Base-by-base conservation (phyloP, 805 yeast genomes). In the Hanseniaspora clermontiae region DNA sequence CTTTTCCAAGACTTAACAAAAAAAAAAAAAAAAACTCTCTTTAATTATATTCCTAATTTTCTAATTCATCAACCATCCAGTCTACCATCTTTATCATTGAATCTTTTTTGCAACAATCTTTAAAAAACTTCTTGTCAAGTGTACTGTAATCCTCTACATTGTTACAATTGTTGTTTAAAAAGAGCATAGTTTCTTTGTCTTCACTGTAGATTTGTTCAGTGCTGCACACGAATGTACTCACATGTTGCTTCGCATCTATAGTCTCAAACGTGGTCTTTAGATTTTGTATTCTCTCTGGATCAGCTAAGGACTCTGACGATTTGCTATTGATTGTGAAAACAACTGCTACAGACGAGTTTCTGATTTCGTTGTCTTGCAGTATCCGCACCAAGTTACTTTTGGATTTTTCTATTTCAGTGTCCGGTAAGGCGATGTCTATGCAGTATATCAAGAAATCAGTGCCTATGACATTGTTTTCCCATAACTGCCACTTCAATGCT, bases 381-480 rank as follows among this genome's bases (percentile, higher is more conserved):
- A 89, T 87, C 63, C 88, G 78, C 69, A 77, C 79, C 63, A 90
- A 74, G 67, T 88, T 96, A 60, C 75, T 78, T 61, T 83, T 84
- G 27, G 93, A 84, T 68, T 85, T 93, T 52, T 80, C 31, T 14
- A 42, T 15, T 24, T 42, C 45, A 1, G 1, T 8, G 12, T 24
- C 32, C 2, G 45, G n/a, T 20, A 42, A 42, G 1, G 34, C 46
- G 15, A n/a, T 10, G 70, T 90, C 97, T 59, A 90, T 84, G 56
- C 90, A 97, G 68, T 87, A 90, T 56, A 90, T 87, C 58, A 90
- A 76, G 10, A 95, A 96, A 66, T 88, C 85, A 5, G 96, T 87
- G 40, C 95, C 95, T 12, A 95, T 86, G 70, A 85, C 88, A 71
- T 90, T 90, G 67, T 90, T 96, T 70, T 96, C 81, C 97, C 97